phyloP scores from a whole-genome alignment of 345 rosid species.

The Eucalyptus grandis region DNA sequence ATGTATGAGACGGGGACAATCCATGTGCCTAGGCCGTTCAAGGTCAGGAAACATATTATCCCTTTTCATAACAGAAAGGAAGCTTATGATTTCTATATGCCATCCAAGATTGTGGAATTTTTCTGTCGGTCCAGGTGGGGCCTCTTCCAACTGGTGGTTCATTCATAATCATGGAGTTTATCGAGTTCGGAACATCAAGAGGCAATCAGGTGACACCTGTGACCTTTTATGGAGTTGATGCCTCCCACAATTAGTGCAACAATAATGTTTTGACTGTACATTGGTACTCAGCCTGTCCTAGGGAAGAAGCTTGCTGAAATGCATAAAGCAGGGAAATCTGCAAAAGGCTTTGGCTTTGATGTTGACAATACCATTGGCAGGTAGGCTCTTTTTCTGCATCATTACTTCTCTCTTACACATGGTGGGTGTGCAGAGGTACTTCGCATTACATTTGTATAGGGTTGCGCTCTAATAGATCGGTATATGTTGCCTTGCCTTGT shows the following conservation, averaged over 20 bases:
- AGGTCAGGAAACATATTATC: conserved; percentile 27
- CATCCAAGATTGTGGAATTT: background rate
- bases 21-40: conserved; percentile 74
- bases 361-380: conserved; percentile 95
- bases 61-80: background rate
- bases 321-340: conserved; percentile 84
- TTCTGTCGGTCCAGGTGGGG: conserved; percentile 42
- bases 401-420: background rate
- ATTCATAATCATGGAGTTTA: conserved; percentile 81
- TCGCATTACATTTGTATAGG: background rate
- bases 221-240: background rate
- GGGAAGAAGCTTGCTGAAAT: conserved; percentile 92
- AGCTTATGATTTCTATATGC: background rate
- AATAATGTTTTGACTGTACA: background rate
- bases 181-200: conserved; percentile 71
- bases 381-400: conserved; percentile 8
- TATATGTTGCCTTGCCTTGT: conserved; percentile 4
- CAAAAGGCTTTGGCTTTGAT: conserved; percentile 80
- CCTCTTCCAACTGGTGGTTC: conserved; percentile 72
- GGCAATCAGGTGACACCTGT: conserved; percentile 58
- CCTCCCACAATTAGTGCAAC: background rate
- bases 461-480: background rate
- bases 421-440: background rate
- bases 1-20: conserved; percentile 73
- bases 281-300: conserved; percentile 44